These are phyloP conservation scores for Tetrahymena elliotti DNA, from an alignment of 73 alveolate genomes.

Conservation along the genomic window DNA sequence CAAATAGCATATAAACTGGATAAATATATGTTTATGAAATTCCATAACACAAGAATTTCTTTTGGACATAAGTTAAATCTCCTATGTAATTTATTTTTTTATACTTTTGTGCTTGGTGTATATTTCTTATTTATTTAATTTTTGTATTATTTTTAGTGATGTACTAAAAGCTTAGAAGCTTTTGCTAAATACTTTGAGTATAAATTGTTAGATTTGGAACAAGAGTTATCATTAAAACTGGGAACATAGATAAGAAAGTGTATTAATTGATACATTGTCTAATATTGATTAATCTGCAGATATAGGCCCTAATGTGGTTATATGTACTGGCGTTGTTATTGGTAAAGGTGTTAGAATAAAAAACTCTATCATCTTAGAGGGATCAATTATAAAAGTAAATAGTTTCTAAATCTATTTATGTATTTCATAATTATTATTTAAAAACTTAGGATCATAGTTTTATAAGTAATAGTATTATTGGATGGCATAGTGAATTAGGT, in stretches of 20 bases:
- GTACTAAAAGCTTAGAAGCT: background rate
- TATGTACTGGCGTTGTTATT: background rate
- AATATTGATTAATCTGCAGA: background rate
- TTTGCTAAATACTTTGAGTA: background rate
- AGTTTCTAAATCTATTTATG: background rate
- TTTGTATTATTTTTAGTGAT: background rate
- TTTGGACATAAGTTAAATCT: background rate
- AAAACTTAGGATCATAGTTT: background rate
- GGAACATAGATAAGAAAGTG: background rate
- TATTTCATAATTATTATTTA: background rate
- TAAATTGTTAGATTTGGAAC: background rate
- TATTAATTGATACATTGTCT: background rate
- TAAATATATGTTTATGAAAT: background rate
- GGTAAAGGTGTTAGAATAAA: background rate
- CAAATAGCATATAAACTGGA: background rate
- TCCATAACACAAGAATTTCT: background rate
- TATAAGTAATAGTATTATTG: background rate
- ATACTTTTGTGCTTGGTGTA: too few species aligned
- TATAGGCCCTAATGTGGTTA: background rate
- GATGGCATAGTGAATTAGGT: background rate
- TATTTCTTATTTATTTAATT: background rate
- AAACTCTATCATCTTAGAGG: background rate
- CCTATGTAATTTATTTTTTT: background rate
- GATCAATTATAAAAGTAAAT: background rate
- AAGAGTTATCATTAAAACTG: background rate